Base-by-base conservation (phyloP, 192 early-diverging fungal genomes). In the Gigaspora rosea region DNA sequence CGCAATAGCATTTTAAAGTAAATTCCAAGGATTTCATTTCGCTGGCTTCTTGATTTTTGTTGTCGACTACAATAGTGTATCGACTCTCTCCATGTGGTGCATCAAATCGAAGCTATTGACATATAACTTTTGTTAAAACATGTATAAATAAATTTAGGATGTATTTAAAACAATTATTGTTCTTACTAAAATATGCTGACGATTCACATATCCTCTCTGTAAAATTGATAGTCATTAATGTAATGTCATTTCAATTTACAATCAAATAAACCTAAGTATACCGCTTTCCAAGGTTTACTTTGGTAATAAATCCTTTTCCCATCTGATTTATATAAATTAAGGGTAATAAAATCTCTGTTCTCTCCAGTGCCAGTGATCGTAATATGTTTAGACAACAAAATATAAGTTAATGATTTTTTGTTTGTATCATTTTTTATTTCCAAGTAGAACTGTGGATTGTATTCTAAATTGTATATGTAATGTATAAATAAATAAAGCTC, bases 201-300 rank as follows among this genome's bases (percentile, higher is more conserved):
- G 93, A 81, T 97, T 97, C 47, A 95, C 90, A 81, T 95, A 96
- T 36, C 89, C 91, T 50, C 94, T 94, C 73, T 91, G 86, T 71
- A 88, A 79, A 57, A 89, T 32, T 36, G 62, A 61, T 16, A 18
- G 12, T 8, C 22, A 33, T 41, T 41, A 41, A 41, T 41, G 41
- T 6, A 41, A 41, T 41, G 41, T 41, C 41, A 41, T 58, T 13
- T 57, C n/a, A 50, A 59, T 16, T 57, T 47, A 22, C 33, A 64
- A 46, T 49, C 6, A 64, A n/a, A 32, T 22, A 63, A 49, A 75
- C 10, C 15, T 16, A 49, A 33, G 35, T 50, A 20, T 81, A 79
- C 80, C 67, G 82, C 66, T 66, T 80, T 81, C 51, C 77, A 80
- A 11, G 92, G 87, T 10, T 85, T 80, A 0, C 86, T 87, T 32